phyloP scores from a whole-genome alignment of 768 basidiomycete genomes.

The Boletus tomentosulus region DNA sequence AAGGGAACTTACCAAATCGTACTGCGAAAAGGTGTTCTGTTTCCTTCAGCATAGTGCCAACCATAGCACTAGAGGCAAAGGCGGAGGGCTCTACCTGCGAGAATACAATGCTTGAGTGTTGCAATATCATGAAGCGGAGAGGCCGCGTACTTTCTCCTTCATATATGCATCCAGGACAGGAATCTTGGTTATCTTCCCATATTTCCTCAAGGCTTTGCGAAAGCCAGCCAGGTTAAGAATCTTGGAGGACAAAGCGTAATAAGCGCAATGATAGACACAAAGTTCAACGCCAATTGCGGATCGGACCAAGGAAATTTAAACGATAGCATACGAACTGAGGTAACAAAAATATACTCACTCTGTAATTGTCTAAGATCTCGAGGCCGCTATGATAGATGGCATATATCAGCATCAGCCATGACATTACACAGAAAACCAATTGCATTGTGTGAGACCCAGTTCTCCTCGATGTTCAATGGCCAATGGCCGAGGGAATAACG shows the following conservation, averaged over 20 bases:
- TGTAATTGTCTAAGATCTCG: conserved; percentile 85
- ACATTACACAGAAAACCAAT: background rate
- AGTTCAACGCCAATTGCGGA: background rate
- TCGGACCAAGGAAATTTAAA: background rate
- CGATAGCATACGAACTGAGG: background rate
- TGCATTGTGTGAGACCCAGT: background rate
- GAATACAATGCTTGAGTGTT: background rate
- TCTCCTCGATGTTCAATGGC: background rate
- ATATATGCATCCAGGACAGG: conserved; percentile 75
- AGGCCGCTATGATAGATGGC: conserved; percentile 48
- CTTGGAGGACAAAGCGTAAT: conserved; percentile 31
- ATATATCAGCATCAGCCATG: conserved; percentile 9
- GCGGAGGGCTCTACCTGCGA: conserved; percentile 62
- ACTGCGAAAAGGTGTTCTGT: conserved; percentile 75
- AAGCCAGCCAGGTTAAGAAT: conserved; percentile 89
- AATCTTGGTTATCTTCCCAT: conserved; percentile 74
- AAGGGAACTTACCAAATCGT: conserved; percentile 61
- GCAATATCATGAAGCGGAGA: background rate
- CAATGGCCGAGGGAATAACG: background rate
- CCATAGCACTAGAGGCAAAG: conserved; percentile 58
- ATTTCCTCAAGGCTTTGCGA: conserved; percentile 81
- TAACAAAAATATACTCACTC: conserved; percentile 41
- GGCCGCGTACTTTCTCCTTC: conserved; percentile 57
- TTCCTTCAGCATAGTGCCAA: conserved; percentile 66
- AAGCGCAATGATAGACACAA: background rate